A percentile compares a stretch with the other conserved stretches of the same genome.
These are phyloP conservation scores for Boletus insuetus DNA, from an alignment of 768 basidiomycete species.

Conservation along the genomic window DNA sequence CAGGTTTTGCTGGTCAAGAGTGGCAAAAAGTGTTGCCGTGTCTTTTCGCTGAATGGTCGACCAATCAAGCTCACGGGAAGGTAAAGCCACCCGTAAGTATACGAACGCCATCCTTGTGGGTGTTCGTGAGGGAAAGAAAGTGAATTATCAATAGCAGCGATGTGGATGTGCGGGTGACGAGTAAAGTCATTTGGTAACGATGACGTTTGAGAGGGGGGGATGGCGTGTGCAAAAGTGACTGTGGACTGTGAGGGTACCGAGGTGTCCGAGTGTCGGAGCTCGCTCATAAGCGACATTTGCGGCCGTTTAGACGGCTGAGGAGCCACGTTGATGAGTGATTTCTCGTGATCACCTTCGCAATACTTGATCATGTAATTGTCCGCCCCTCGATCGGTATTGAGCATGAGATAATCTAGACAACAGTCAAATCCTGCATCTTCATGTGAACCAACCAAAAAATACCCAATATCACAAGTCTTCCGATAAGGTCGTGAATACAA, in stretches of 20 bases:
- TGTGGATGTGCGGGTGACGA: constrained; percentile 78
- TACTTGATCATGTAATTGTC: constrained; percentile 95
- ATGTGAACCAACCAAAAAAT: neutral
- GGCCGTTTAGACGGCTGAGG: constrained; percentile 65
- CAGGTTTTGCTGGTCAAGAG: constrained; percentile 78
- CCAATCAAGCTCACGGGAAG: constrained; percentile 84
- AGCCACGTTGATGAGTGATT: constrained; percentile 73
- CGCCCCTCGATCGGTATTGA: constrained; percentile 83
- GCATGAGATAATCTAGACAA: constrained; percentile 77
- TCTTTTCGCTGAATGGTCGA: constrained; percentile 79
- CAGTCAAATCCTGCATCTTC: constrained; percentile 2
- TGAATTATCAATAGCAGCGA: constrained; percentile 92
- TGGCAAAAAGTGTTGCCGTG: constrained; percentile 78
- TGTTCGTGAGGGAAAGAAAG: constrained; percentile 91
- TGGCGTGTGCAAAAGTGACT: constrained; percentile 38
- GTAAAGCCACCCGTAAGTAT: constrained; percentile 87
- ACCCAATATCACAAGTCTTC: constrained; percentile 83
- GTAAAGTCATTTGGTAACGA: constrained; percentile 43
- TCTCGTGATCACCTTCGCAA: constrained; percentile 79
- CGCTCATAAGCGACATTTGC: constrained; percentile 73
- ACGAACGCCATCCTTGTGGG: constrained; percentile 75
- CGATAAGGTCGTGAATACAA: constrained; percentile 9
- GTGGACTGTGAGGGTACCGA: constrained; percentile 38
- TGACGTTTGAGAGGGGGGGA: constrained; percentile 36
- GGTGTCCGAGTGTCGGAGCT: constrained; percentile 51